These are phyloP conservation scores for Acrocalymma vagum DNA, from an alignment of 2,329 filamentous ascomycete species.

Conservation along the genomic window DNA sequence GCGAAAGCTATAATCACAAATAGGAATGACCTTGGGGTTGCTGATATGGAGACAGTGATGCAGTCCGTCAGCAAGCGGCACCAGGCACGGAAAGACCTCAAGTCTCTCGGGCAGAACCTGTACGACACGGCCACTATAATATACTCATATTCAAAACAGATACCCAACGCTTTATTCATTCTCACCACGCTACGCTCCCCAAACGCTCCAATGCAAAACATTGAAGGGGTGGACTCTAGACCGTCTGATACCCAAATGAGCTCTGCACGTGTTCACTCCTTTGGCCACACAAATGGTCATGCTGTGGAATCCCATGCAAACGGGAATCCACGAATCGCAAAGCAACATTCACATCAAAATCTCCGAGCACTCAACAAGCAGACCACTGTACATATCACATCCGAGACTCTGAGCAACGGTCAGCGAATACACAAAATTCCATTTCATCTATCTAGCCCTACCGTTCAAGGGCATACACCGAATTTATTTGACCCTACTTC, in stretches of 20 bases:
- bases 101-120: slow-evolving; percentile 69
- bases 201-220: not conserved
- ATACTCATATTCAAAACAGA: slow-evolving; percentile 41
- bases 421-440: slow-evolving; percentile 38
- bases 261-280: slow-evolving; percentile 1
- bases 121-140: slow-evolving; percentile 52
- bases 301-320: slow-evolving; percentile 14
- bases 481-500: slow-evolving; percentile 7
- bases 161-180: slow-evolving; percentile 33
- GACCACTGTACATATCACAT: slow-evolving; percentile 11
- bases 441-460: slow-evolving; percentile 22
- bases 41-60: slow-evolving; percentile 15
- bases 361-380: slow-evolving; percentile 9
- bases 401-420: slow-evolving; percentile 30
- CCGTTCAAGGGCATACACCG: slow-evolving; percentile 9
- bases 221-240: not conserved
- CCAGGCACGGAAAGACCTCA: slow-evolving; percentile 61
- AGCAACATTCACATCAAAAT: slow-evolving; percentile 20
- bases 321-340: slow-evolving; percentile 2
- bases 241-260: no score
- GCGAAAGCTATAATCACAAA: not conserved
- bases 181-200: slow-evolving; percentile 28
- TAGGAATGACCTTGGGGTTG: not conserved
- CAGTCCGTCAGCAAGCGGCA: slow-evolving; percentile 29
- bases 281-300: slow-evolving; percentile 19